A percentile compares a stretch with the other conserved stretches of the same genome.
Evolutionary conservation across 192 early-diverging fungal species (phyloP).

Genomic region (Entomortierella beljakovae): DNA sequence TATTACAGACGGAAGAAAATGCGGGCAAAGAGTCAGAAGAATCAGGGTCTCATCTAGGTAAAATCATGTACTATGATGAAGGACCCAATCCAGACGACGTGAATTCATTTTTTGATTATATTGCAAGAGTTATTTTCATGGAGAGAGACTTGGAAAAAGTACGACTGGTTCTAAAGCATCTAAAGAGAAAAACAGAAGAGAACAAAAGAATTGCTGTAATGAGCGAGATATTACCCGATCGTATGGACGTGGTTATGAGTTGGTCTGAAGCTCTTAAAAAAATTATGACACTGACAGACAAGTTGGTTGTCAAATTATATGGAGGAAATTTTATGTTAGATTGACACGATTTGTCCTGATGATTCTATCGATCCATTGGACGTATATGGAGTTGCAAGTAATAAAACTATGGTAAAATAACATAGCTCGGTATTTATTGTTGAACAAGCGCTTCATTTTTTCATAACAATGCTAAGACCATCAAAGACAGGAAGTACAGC

Average conservation of each 20-base stretch:
- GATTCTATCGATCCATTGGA: no score
- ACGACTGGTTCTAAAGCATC: conserved; percentile 23
- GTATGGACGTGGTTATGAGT: conserved; percentile 4
- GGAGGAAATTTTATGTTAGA: conserved; percentile 25
- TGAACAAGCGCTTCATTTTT: conserved; percentile 13
- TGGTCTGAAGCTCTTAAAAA: conserved; percentile 25
- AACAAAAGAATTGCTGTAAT: conserved; percentile 8
- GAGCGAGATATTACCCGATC: background rate
- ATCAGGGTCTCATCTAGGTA: background rate
- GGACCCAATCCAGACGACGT: conserved; percentile 52
- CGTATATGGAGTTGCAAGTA: no score
- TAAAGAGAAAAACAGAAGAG: conserved; percentile 22
- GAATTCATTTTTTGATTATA: conserved; percentile 30
- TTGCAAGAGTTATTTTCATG: conserved; percentile 38
- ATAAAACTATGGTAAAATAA: no score
- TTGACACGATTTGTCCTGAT: background rate
- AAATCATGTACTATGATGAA: conserved; percentile 21
- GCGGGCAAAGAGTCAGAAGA: background rate
- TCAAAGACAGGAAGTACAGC: conserved; percentile 74
- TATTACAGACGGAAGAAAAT: conserved; percentile 8
- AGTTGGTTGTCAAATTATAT: conserved; percentile 13
- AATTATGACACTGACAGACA: background rate
- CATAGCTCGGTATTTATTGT: no score
- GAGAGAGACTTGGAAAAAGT: conserved; percentile 44
- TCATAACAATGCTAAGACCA: conserved; percentile 61